phyloP scores from a whole-genome alignment of 2,329 filamentous ascomycete genomes.

The Whalleya microplaca region DNA sequence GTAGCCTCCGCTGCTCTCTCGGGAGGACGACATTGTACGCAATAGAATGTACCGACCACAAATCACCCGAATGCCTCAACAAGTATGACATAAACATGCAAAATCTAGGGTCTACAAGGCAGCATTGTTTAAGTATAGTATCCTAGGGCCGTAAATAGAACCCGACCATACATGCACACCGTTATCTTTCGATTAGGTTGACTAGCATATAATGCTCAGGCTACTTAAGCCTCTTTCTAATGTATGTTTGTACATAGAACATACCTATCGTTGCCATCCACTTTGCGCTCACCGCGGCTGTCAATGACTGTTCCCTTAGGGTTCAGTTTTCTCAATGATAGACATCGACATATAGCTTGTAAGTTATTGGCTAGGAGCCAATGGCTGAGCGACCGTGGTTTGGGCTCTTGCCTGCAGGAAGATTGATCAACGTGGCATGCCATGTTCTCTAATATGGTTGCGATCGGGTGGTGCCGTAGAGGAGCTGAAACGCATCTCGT shows the following conservation, averaged over 20 bases:
- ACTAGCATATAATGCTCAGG: background rate
- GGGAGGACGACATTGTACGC: slow-evolving; percentile 6
- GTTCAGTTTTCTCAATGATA: no score
- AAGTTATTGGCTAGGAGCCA: background rate
- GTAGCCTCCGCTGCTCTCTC: slow-evolving; percentile 1
- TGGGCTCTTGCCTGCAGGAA: background rate
- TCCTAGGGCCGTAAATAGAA: background rate
- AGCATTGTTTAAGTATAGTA: background rate
- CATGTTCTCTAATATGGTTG: background rate
- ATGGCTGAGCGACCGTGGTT: background rate
- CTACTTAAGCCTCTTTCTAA: background rate
- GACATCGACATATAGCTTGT: no score
- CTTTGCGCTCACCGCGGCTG: no score
- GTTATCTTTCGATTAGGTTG: background rate
- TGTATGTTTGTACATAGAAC: no score
- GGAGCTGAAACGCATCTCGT: background rate
- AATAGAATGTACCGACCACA: slow-evolving; percentile 9
- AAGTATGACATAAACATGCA: background rate
- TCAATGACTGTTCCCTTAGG: background rate
- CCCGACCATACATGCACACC: background rate
- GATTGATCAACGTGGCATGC: background rate
- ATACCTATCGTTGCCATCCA: no score
- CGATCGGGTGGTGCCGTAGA: background rate
- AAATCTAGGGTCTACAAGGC: background rate
- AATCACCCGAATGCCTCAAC: background rate